Percentiles rank a stretch among this genome's conserved stretches.
Conservation (phyloP, 1,284 basidiomycete species). For the Agroathelia rolfsii region DNA sequence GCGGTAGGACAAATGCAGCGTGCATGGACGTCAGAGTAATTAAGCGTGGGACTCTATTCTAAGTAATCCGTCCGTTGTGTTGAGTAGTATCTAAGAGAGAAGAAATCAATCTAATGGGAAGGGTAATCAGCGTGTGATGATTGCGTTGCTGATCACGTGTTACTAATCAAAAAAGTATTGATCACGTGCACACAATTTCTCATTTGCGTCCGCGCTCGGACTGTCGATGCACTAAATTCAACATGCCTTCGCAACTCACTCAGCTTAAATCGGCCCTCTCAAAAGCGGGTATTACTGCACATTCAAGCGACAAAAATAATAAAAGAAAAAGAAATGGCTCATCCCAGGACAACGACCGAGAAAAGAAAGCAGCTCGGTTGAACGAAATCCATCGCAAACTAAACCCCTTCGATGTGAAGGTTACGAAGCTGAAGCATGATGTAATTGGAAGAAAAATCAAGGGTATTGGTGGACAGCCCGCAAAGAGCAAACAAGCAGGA, state of each 20-base stretch:
- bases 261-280: slow-evolving; percentile 82
- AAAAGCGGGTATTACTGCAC: slow-evolving; percentile 63
- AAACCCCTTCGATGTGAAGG: slow-evolving; percentile 91
- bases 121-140: no score
- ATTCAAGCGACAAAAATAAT: slow-evolving; percentile 46
- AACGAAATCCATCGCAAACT: slow-evolving; percentile 77
- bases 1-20: no score
- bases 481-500: slow-evolving; percentile 81
- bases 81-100: no score
- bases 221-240: no score
- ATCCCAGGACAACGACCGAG: slow-evolving; percentile 66
- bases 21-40: no score
- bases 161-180: no score
- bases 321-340: slow-evolving; percentile 54
- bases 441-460: slow-evolving; percentile 83
- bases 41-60: no score
- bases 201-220: no score
- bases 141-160: no score
- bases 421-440: slow-evolving; percentile 88
- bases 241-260: slow-evolving; percentile 69
- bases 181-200: no score
- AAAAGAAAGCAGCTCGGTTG: slow-evolving; percentile 71
- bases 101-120: no score
- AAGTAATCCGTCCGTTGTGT: no score
- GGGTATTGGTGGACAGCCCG: slow-evolving; percentile 76